Evolutionary conservation across 768 basidiomycete species (phyloP), one percentile per base, ranked within the genome.

Genomic region (Phanerodontia chrysosporium): DNA sequence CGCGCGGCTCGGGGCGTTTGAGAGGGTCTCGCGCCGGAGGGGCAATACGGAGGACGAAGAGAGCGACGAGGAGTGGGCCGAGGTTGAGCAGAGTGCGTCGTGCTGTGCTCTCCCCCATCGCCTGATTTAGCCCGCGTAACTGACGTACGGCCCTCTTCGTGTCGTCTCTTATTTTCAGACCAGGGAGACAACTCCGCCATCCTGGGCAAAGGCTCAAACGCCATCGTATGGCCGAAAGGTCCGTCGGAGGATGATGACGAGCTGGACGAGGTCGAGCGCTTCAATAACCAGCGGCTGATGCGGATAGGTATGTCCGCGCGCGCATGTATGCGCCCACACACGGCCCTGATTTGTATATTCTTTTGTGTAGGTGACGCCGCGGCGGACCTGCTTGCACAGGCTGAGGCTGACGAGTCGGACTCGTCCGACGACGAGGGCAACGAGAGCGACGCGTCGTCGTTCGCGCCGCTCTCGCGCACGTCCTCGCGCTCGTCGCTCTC

Each of bases 201-300:
- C 39, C 74, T 95, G 28, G 94, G 94, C n/a, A 67, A 76, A 12
- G 83, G 81, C 52, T 84, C 86, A 1, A 87, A 91, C 65, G 95
- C 91, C 0, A 80, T 89, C 54, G 78, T 94, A 51, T 97, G 92
- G 93, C 91, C 92, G 0, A 70, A 69, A n/a, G 75, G 75, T n/a
- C 75, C 73, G 51, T 76, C 81, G 4, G 80, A 83, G 12, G 80
- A 86, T 48, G 83, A 84, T 39, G 86, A 84, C 13, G 87, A 85
- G 21, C 81, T 86, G 16, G 79, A 86, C 59, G 79, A 83, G 12
- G 82, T 86, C n/a, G 83, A 82, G 62, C 78, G 76, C 59, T 83
- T 75, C 65, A 78, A 76, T 60, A 92, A 91, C 66, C 83, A 83
- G 60, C 79, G 86, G 45, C 83, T 88, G 58, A 85, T 91, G 82